A percentile compares a stretch with the other conserved stretches of the same genome.
Conservation (phyloP, 257 asterid genomes). For the Rhazya stricta region DNA sequence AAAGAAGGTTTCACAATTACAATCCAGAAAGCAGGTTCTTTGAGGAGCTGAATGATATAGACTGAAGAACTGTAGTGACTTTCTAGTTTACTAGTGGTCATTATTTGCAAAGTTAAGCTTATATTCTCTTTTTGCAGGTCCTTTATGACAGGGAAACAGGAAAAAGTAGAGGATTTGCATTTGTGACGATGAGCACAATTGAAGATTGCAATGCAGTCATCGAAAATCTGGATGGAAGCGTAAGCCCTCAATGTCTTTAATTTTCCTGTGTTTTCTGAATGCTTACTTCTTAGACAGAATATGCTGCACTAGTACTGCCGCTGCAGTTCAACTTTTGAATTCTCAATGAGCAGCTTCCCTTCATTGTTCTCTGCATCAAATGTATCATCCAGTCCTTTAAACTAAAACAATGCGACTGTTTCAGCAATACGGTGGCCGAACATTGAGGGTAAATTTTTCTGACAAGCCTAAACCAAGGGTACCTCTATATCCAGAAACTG, state of each 20-base stretch:
- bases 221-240: slow-evolving; percentile 74
- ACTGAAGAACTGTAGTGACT: neutral
- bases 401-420: neutral
- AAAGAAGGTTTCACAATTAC: neutral
- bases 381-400: neutral
- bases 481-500: slow-evolving; percentile 85
- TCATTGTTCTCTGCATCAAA: neutral
- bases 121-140: slow-evolving; percentile 40
- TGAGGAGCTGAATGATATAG: neutral
- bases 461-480: slow-evolving; percentile 82
- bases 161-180: slow-evolving; percentile 90
- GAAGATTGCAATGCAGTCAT: slow-evolving; percentile 75
- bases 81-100: neutral
- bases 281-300: neutral
- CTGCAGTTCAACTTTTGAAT: neutral
- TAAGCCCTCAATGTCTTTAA: slow-evolving; percentile 24
- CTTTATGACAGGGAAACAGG: slow-evolving; percentile 78
- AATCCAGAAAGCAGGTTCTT: neutral
- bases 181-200: slow-evolving; percentile 84
- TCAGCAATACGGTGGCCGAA: slow-evolving; percentile 88
- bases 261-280: neutral
- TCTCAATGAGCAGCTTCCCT: neutral
- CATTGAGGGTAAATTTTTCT: slow-evolving; percentile 80
- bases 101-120: neutral
- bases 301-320: neutral